A percentile compares a stretch with the other conserved stretches of the same genome.
phyloP scores from a whole-genome alignment of 768 basidiomycete species.

The Epithele typhae region DNA sequence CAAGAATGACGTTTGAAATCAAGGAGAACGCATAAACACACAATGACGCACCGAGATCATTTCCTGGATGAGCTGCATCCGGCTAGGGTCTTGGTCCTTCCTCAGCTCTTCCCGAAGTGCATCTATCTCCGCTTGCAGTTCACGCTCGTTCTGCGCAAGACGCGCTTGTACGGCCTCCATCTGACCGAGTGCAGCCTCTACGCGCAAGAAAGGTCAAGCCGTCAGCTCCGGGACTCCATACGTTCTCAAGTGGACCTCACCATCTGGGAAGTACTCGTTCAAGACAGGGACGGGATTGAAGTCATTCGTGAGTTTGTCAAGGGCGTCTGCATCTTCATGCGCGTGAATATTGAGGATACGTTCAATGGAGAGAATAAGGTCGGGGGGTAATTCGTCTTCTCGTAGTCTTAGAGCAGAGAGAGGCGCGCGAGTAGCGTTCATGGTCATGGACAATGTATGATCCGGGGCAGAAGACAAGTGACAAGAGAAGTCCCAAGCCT shows the following conservation, averaged over 20 bases:
- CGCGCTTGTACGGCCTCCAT: constrained; percentile 67
- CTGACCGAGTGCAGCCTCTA: constrained; percentile 74
- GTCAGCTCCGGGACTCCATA: neutral
- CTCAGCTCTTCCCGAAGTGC: constrained; percentile 61
- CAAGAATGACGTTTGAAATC: neutral
- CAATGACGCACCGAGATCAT: constrained; percentile 78
- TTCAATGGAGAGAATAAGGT: constrained; percentile 66
- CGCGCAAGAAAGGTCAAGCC: neutral
- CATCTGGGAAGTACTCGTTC: constrained; percentile 77
- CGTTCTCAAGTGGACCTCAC: constrained; percentile 34
- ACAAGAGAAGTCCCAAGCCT: too few species aligned
- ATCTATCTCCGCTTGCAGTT: constrained; percentile 70
- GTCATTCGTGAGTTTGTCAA: constrained; percentile 53
- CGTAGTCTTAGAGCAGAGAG: constrained; percentile 3
- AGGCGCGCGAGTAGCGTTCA: constrained; percentile 5
- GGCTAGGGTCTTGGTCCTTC: constrained; percentile 78
- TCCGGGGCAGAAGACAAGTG: too few species aligned
- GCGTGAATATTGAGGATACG: constrained; percentile 57
- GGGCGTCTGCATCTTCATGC: constrained; percentile 42
- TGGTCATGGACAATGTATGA: too few species aligned
- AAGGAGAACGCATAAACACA: neutral
- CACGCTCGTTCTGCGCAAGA: constrained; percentile 63
- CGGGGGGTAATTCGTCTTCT: constrained; percentile 55
- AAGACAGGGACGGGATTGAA: constrained; percentile 52
- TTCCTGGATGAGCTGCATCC: constrained; percentile 90